A percentile compares a stretch with the other conserved stretches of the same genome.
phyloP scores from a whole-genome alignment of 192 early-diverging fungal genomes.

The Entomortierella beljakovae region DNA sequence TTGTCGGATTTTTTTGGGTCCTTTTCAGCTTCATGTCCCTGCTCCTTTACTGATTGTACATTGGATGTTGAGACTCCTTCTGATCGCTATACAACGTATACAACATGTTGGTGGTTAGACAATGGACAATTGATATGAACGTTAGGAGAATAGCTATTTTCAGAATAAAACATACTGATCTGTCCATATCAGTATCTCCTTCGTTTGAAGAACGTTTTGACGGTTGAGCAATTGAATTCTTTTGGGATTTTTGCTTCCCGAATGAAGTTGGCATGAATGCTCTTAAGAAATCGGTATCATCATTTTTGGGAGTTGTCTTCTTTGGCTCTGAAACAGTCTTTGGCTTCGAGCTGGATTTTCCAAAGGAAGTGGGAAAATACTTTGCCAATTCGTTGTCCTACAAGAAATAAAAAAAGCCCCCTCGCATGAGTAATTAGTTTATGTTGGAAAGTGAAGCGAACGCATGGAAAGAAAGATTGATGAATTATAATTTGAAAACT shows the following conservation, averaged over 20 bases:
- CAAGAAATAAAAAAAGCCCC: not conserved
- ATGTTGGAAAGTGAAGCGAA: too few relatives aligned
- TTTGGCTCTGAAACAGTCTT: slow-evolving; percentile 23
- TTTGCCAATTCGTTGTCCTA: slow-evolving; percentile 64
- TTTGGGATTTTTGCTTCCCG: slow-evolving; percentile 56
- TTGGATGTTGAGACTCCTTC: too few relatives aligned
- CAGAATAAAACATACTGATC: too few relatives aligned
- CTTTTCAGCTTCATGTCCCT: too few relatives aligned
- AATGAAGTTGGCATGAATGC: slow-evolving; percentile 65
- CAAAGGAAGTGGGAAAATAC: slow-evolving; percentile 59
- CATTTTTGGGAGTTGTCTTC: slow-evolving; percentile 13
- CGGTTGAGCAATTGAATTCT: slow-evolving; percentile 4
- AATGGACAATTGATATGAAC: too few relatives aligned
- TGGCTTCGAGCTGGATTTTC: slow-evolving; percentile 38
- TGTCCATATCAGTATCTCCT: not conserved
- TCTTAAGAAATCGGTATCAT: slow-evolving; percentile 56
- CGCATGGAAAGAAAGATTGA: too few relatives aligned
- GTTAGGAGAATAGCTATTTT: too few relatives aligned
- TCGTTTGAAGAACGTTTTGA: slow-evolving; percentile 40
- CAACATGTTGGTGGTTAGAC: too few relatives aligned
- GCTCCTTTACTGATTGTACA: too few relatives aligned
- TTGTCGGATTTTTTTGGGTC: not conserved
- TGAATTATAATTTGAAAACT: too few relatives aligned
- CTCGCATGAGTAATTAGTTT: too few relatives aligned
- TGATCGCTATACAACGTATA: too few relatives aligned